Base-by-base conservation (phyloP, 805 yeast genomes). In the Hanseniaspora pseudoguilliermondii region DNA sequence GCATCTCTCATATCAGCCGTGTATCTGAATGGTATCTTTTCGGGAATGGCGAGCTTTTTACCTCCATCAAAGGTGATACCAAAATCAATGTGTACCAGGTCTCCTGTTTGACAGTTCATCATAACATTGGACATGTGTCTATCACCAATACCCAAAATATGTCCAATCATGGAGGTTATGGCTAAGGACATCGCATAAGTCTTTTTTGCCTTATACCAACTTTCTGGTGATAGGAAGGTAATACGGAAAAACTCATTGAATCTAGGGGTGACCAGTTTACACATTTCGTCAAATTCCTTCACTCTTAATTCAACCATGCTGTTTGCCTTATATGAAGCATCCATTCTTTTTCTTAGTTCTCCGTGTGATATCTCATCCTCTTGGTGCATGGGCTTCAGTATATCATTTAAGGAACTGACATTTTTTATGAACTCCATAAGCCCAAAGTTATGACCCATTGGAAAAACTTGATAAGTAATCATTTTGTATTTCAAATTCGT, bases 11-110 rank as follows among this genome's bases (percentile, higher is more conserved):
- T 75, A 66, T 95, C 97, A 57, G 95, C 73, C 0, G 97, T 87
- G 38, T 95, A 71, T 59, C 99, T 71, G 65, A 93, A 95, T 5
- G 99, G 98, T 6, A 95, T 95, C 0, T 85, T 76, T 64, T 93
- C 99, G 0, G 99, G 98, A 9, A 91, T 78, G 0, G 91, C 83
- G 41, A 93, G 71, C 15, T 81, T 69, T 62, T 78, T 82, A 0
- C 97, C 98, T 63, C 89, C 96, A 66, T 93, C 98, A 71, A 93
- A 93, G 0, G 97, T 95, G 47, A 93, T 90, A 0, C 98, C 99
- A 18, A 93, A 71, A 67, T 93, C 99, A 61, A 93, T 95, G 66
- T 95, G 98, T 27, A 93, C 82, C 0, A 96, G 95, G 62, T 90
- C 96, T 0, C 97, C 97, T 0, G 86, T 76, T n/a, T 66, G 64